Evolutionary conservation across 768 basidiomycete genomes (phyloP), one percentile per base, ranked within the genome.

Genomic region (Rubroboletus pulcherrimus): DNA sequence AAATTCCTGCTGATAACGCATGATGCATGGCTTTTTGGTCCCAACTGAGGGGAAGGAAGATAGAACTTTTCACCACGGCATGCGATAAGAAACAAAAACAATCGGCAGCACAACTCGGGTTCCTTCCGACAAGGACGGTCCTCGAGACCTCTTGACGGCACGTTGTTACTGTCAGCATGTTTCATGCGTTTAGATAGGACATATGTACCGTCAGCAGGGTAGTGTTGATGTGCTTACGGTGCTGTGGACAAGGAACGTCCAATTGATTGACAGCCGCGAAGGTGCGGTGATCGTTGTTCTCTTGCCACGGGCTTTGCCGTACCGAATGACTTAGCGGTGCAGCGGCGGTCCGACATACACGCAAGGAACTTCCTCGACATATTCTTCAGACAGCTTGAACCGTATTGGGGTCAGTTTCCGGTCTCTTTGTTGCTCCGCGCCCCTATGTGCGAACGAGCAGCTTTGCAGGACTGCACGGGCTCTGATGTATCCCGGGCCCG

Each of bases 61-160:
- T 21, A 14, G 33, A 17, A 17, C 10, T 19, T 54, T 37, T 19
- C 30, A 39, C 17, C 11, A n/a, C 37, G 34, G 33, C 47, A 17
- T 34, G 40, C 29, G 11, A 43, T 46, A 43, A 31, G 21, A 39
- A 6, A 31, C 2, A 34, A 34, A 24, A 26, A 49, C 39, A 34
- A 35, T 31, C 30, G 31, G 34, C 43, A 30, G 31, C 31, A 30
- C 30, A 29, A 35, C 33, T 21, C 41, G 6, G 7, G 30, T 47
- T 39, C 42, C 47, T n/a, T 30, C 51, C 60, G 61, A 53, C 45
- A 12, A 43, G 33, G 15, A 17, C 52, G 46, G 39, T 51, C 30
- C 2, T 3, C 4, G 33, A 38, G 21, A 37, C 49, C n/a, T 15
- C 21, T 30, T 55, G 37, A 50, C 38, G 19, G n/a, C 49, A 49